These are phyloP conservation scores for Thalassiosira exigua DNA, from an alignment of 352 stramenopile species.

Conservation along the genomic window DNA sequence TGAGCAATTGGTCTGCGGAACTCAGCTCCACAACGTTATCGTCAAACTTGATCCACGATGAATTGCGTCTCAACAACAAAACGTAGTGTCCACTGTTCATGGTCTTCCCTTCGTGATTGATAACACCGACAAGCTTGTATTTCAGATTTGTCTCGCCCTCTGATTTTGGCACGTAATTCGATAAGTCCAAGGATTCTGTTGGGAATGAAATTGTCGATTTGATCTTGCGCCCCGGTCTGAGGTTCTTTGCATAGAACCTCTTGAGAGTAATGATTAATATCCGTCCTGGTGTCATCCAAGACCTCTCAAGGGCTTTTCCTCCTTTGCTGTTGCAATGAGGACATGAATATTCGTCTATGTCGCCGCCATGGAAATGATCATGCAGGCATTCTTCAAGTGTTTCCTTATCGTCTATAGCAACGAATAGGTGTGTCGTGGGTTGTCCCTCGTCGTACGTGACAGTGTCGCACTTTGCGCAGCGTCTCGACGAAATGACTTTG, in stretches of 20 bases:
- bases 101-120: neutral
- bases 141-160: neutral
- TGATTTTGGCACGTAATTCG: neutral
- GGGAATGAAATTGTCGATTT: neutral
- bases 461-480: neutral
- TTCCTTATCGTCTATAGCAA: neutral
- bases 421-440: neutral
- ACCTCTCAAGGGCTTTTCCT: neutral
- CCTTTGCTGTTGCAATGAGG: neutral
- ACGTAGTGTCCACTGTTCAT: neutral
- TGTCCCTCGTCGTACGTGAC: neutral
- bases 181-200: neutral
- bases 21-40: neutral
- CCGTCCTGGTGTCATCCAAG: neutral
- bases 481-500: neutral
- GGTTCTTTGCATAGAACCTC: neutral
- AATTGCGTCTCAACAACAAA: neutral
- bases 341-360: neutral
- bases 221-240: neutral
- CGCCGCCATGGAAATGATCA: neutral
- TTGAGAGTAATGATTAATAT: neutral
- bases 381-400: neutral
- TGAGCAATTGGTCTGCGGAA: too few species aligned
- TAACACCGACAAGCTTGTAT: neutral
- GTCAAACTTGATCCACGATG: neutral